Evolutionary conservation across 208 protist species (phyloP).

Genomic region (Crithidia brevicula): DNA sequence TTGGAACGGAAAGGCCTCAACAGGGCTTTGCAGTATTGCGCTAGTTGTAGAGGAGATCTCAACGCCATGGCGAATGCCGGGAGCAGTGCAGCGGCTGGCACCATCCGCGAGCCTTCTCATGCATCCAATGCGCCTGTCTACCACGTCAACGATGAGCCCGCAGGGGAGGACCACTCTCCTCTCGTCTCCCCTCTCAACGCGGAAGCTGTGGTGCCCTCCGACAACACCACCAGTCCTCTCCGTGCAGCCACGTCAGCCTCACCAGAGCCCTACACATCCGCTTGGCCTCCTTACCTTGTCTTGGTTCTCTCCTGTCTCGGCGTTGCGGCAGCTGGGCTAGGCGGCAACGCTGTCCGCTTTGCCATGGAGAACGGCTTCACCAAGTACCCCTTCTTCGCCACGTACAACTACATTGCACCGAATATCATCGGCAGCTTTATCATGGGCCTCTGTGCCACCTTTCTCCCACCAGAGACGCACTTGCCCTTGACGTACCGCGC

Average conservation of each 20-base stretch:
- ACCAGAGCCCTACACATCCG: constrained; percentile 6
- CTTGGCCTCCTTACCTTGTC: constrained; percentile 14
- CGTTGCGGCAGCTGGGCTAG: constrained; percentile 52
- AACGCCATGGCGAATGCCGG: too few relatives aligned
- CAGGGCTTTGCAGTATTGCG: too few relatives aligned
- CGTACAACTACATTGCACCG: constrained; percentile 45
- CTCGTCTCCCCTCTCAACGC: too few relatives aligned
- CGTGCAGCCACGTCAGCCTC: not conserved
- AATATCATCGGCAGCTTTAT: constrained; percentile 55
- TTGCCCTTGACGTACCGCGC: constrained; percentile 41
- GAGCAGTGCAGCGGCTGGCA: too few relatives aligned
- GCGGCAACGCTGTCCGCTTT: constrained; percentile 54
- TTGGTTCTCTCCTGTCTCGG: constrained; percentile 38
- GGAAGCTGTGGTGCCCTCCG: too few relatives aligned
- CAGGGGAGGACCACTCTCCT: not conserved
- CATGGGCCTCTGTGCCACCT: constrained; percentile 40
- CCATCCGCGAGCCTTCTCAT: too few relatives aligned
- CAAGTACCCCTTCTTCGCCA: constrained; percentile 35
- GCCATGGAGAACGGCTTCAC: constrained; percentile 26
- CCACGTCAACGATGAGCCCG: not conserved
- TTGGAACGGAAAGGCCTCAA: too few relatives aligned
- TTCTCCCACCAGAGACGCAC: constrained; percentile 25
- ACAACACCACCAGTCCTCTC: too few relatives aligned
- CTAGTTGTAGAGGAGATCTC: too few relatives aligned
- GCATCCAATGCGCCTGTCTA: not conserved